These are phyloP conservation scores for Calocybe indica DNA, from an alignment of 768 basidiomycete species.

Conservation along the genomic window DNA sequence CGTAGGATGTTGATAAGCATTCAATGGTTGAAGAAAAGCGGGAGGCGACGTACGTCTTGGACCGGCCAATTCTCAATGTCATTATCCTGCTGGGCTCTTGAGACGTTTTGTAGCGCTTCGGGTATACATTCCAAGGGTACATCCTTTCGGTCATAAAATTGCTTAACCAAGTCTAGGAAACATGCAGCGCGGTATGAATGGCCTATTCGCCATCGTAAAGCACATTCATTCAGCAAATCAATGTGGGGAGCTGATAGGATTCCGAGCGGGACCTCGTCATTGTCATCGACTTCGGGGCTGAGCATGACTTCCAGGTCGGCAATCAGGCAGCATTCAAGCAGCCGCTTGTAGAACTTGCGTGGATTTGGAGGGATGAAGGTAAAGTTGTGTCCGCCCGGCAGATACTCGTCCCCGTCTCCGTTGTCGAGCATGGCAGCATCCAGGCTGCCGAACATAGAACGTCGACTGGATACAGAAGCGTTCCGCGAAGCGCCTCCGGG, in stretches of 20 bases:
- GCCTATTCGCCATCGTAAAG: constrained; percentile 83
- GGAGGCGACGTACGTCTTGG: constrained; percentile 59
- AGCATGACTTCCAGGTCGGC: constrained; percentile 87
- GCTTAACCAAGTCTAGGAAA: constrained; percentile 82
- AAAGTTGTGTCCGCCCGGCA: constrained; percentile 71
- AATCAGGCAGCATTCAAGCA: constrained; percentile 78
- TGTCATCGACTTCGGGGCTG: constrained; percentile 85
- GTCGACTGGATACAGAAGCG: constrained; percentile 61
- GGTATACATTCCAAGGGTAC: constrained; percentile 94
- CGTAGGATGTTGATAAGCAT: constrained; percentile 3
- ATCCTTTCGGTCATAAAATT: constrained; percentile 82
- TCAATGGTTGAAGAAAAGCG: constrained; percentile 1
- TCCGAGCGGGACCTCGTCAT: constrained; percentile 91
- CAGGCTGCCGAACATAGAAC: constrained; percentile 38
- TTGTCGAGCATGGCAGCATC: constrained; percentile 26
- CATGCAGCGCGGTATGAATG: constrained; percentile 71
- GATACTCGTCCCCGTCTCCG: constrained; percentile 58
- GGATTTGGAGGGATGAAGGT: constrained; percentile 90
- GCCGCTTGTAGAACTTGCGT: constrained; percentile 75
- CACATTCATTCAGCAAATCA: constrained; percentile 83
- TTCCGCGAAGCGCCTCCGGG: constrained; percentile 37
- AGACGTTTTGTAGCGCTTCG: constrained; percentile 75
- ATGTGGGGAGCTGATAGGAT: constrained; percentile 79
- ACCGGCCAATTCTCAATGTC: constrained; percentile 73
- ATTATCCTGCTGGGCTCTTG: constrained; percentile 64